These are phyloP conservation scores for Chamaecyparis obtusa DNA, from an alignment of 75 land plant species.

Conservation along the genomic window DNA sequence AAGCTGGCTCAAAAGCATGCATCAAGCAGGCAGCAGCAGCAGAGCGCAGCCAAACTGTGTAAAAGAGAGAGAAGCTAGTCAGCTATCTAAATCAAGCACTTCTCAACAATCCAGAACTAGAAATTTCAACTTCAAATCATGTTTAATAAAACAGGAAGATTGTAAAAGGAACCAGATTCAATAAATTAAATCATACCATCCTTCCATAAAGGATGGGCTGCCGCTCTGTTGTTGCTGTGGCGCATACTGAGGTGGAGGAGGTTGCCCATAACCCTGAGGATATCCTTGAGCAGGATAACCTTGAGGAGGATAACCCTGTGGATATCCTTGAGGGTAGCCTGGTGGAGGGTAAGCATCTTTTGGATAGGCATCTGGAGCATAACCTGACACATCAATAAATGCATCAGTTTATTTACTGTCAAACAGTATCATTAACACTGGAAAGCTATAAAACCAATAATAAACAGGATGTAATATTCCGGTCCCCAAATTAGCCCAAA, in stretches of 20 bases:
- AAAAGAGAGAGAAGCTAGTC: background rate
- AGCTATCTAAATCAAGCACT: background rate
- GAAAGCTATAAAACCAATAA: background rate
- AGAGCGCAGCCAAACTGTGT: constrained; percentile 35
- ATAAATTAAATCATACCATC: constrained; percentile 25
- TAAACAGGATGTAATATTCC: no score
- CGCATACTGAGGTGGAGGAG: constrained; percentile 27
- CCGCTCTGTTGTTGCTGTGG: constrained; percentile 23
- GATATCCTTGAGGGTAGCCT: constrained; percentile 41
- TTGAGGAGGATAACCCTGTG: constrained; percentile 24
- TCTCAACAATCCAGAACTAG: no score
- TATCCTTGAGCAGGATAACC: constrained; percentile 34
- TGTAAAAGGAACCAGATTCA: background rate
- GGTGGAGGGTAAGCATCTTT: constrained; percentile 42
- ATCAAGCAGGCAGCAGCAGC: constrained; percentile 34
- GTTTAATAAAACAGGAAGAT: background rate
- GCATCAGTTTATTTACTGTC: background rate
- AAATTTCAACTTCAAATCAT: background rate
- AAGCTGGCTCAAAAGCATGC: constrained; percentile 30
- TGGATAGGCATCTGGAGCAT: constrained; percentile 37
- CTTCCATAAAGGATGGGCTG: constrained; percentile 28
- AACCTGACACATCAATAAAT: constrained; percentile 21
- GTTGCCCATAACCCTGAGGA: constrained; percentile 24
- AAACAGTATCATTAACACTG: background rate
- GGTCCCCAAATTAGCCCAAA: background rate